These are phyloP conservation scores for Citrus mangshanensis DNA, from an alignment of 345 rosid species.

Conservation along the genomic window DNA sequence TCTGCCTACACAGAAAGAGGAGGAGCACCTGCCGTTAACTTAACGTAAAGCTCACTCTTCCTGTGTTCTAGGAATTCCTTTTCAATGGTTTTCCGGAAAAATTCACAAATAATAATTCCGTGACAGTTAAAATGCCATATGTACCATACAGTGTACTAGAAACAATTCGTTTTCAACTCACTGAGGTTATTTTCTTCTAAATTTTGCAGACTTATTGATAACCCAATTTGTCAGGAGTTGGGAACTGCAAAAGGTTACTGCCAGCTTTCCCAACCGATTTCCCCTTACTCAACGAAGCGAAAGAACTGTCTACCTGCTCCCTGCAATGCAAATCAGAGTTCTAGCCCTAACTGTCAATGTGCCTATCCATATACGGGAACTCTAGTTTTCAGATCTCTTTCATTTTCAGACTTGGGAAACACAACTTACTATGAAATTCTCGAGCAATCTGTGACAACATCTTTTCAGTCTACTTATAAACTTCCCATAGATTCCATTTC, in stretches of 20 bases:
- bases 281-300: conserved; percentile 39
- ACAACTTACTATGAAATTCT: conserved; percentile 33
- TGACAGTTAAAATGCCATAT: neutral
- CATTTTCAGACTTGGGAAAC: conserved; percentile 59
- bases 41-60: conserved; percentile 45
- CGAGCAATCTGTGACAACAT: conserved; percentile 17
- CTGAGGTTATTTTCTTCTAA: neutral
- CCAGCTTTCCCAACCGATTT: conserved; percentile 13
- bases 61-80: neutral
- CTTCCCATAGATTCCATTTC: conserved; percentile 66
- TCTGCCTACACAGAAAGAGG: conserved; percentile 13
- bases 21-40: conserved; percentile 3
- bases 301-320: conserved; percentile 36
- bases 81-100: neutral
- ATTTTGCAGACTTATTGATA: conserved; percentile 56
- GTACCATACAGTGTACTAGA: neutral
- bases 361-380: conserved; percentile 64
- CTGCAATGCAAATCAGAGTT: conserved; percentile 34
- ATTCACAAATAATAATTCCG: neutral
- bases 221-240: conserved; percentile 57
- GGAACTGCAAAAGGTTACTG: conserved; percentile 41
- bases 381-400: conserved; percentile 55
- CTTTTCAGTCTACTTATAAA: conserved; percentile 20
- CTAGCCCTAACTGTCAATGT: conserved; percentile 68
- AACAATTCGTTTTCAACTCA: neutral